Conservation (phyloP, 78 protist species). For the Monosiga brevicollis region DNA sequence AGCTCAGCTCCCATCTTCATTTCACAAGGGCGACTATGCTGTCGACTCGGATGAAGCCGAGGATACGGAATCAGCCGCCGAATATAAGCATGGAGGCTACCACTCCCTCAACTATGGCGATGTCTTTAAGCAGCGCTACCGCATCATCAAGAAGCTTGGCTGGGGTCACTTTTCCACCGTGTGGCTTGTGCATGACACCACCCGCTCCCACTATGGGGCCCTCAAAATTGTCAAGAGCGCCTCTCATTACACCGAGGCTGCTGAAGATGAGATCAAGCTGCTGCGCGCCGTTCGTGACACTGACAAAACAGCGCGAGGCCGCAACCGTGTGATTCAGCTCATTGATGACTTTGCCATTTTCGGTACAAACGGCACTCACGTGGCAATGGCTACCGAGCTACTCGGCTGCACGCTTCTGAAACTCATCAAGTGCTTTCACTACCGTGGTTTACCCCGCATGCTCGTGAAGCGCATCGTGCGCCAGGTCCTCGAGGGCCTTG, state of each 20-base stretch:
- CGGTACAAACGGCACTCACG: conserved; percentile 75
- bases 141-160: conserved; percentile 79
- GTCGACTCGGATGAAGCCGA: not conserved
- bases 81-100: conserved; percentile 73
- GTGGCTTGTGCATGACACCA: conserved; percentile 78
- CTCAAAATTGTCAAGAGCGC: conserved; percentile 78
- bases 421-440: conserved; percentile 55
- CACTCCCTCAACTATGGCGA: conserved; percentile 84
- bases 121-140: conserved; percentile 57
- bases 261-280: conserved; percentile 67
- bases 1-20: too few species aligned
- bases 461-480: not conserved
- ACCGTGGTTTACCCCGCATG: conserved; percentile 57
- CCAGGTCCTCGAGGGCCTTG: conserved; percentile 53
- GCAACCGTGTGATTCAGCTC: conserved; percentile 24
- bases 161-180: conserved; percentile 99
- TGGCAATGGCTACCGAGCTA: conserved; percentile 85
- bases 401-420: conserved; percentile 80
- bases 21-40: not conserved
- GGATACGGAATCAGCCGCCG: not conserved
- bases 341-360: conserved; percentile 59
- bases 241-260: conserved; percentile 78
- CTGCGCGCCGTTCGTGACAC: conserved; percentile 7
- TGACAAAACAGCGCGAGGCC: not conserved
- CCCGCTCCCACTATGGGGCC: conserved; percentile 39